Conservation (phyloP, 495 filamentous ascomycete species). For the Pyrenopolyporus hunteri region DNA sequence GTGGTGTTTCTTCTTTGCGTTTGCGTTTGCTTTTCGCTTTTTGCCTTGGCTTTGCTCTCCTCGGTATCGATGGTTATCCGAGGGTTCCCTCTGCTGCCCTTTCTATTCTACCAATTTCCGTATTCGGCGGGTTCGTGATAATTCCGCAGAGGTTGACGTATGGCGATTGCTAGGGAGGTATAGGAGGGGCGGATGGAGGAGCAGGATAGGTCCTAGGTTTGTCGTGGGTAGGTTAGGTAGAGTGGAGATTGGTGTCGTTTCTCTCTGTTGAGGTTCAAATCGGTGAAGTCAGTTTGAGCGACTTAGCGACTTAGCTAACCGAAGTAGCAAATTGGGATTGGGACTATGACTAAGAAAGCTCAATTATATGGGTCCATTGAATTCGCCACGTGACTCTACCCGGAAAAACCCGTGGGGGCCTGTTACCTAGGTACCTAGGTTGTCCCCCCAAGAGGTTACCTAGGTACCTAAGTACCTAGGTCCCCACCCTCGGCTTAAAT, state of each 20-base stretch:
- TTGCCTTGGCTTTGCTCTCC: not conserved
- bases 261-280: constrained; percentile 5
- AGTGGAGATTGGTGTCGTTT: constrained; percentile 32
- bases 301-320: constrained; percentile 26
- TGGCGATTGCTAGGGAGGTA: too few species aligned
- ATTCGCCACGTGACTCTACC: constrained; percentile 18
- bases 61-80: too few species aligned
- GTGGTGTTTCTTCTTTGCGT: constrained; percentile 2
- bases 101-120: not conserved
- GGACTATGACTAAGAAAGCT: not conserved
- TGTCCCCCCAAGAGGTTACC: too few species aligned
- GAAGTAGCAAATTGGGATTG: not conserved
- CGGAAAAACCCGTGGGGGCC: constrained; percentile 28
- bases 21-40: constrained; percentile 1
- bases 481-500: not conserved
- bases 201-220: constrained; percentile 1
- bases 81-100: too few species aligned
- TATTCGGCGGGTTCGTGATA: not conserved
- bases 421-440: constrained; percentile 20
- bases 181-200: not conserved
- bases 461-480: too few species aligned
- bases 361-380: not conserved
- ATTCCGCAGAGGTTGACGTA: not conserved
- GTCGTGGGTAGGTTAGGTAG: constrained; percentile 5
- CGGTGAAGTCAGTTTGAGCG: constrained; percentile 30